Base-by-base conservation (phyloP, 768 basidiomycete genomes). In the Crepidotus variabilis region DNA sequence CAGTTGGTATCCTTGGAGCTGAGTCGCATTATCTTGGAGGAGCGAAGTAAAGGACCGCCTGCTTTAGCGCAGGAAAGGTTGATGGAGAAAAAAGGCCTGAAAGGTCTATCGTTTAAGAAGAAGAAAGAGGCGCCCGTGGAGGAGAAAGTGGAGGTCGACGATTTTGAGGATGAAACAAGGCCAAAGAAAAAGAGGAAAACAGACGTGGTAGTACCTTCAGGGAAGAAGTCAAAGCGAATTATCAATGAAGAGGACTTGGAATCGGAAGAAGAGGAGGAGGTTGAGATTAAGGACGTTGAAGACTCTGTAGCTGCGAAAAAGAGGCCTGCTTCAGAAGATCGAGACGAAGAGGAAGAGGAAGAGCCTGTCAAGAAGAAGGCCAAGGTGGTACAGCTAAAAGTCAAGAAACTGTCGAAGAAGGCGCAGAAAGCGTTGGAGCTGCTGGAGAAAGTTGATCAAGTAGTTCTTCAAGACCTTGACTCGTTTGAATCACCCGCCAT, bases 201-300 rank as follows among this genome's bases (percentile, higher is more conserved):
- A 4, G 43, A 46, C 11, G 43, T 6, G 21, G 43, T 16, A 20
- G 28, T 67, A 69, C 63, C 57, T 18, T 57, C 62, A 56, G 68
- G 58, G 11, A 58, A 55, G 28, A 63, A 76, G 72, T 63, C 71
- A 65, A 60, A 75, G 67, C 63, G 78, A 74, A 67, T 69, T 59
- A 67, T 63, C 34, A 67, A 62, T 39, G 65, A 57, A 16, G 69
- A 70, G 18, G 76, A 85, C 43, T 60, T 82, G 39, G 87, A 87
- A 73, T 83, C 80, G 6, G 88, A 87, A 62, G 81, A 82, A 36
- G 88, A 87, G 54, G 78, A 87, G 52, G 78, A 66, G n/a, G 57
- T 62, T 2, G 69, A 71, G 58, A 21, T 59, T 24, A 60, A 60
- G 8, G 64, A 60, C 49, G 52, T 68, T 34, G 63, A 61, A 20